A percentile compares a stretch with the other conserved stretches of the same genome.
Conservation (phyloP, 169 alveolate genomes). For the Plasmodium gallinaceum region DNA sequence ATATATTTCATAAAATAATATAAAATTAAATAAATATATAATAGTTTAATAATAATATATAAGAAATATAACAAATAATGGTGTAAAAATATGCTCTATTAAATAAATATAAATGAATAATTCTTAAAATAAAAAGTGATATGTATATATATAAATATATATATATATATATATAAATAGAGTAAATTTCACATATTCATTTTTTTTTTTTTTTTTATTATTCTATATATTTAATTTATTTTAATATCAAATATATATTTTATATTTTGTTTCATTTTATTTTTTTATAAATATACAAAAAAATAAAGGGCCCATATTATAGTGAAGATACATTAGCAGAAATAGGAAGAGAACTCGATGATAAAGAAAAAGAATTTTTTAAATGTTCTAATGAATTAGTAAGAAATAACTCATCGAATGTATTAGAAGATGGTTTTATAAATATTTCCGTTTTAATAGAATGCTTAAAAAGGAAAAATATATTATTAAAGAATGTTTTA, state of each 20-base stretch:
- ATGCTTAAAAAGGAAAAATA: slow-evolving; percentile 80
- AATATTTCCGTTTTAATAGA: slow-evolving; percentile 84
- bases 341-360: slow-evolving; percentile 85
- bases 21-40: too few species aligned
- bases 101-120: too few species aligned
- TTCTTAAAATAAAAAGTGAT: neutral
- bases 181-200: neutral
- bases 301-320: slow-evolving; percentile 80
- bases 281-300: neutral
- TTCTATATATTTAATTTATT: neutral
- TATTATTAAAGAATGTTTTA: slow-evolving; percentile 42
- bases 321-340: slow-evolving; percentile 82
- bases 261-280: neutral
- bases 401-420: slow-evolving; percentile 80
- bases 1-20: neutral
- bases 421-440: slow-evolving; percentile 84
- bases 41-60: too few species aligned
- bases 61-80: too few species aligned
- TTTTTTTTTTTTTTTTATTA: neutral
- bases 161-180: neutral
- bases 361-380: slow-evolving; percentile 78
- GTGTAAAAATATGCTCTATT: too few species aligned
- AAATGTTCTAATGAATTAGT: slow-evolving; percentile 41
- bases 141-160: neutral
- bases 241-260: neutral